These are phyloP conservation scores for Candida sakaeoensis DNA, from an alignment of 805 yeast genomes.

Conservation along the genomic window DNA sequence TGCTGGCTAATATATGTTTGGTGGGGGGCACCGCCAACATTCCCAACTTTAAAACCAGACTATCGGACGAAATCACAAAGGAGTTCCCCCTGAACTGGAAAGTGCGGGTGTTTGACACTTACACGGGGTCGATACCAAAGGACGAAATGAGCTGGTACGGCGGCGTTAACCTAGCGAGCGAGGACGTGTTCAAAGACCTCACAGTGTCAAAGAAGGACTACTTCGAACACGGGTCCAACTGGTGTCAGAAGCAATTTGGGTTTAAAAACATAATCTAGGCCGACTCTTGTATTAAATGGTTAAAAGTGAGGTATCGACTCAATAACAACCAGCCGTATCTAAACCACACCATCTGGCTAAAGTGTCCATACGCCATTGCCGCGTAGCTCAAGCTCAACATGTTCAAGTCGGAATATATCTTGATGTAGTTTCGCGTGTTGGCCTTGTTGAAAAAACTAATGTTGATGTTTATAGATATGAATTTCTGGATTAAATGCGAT, in stretches of 20 bases:
- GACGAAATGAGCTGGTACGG: conserved; percentile 38
- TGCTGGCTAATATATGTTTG: conserved; percentile 73
- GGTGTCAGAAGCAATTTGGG: conserved; percentile 52
- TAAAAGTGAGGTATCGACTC: conserved; percentile 73
- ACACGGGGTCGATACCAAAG: conserved; percentile 3
- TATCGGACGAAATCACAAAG: conserved; percentile 57
- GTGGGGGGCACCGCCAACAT: conserved; percentile 81
- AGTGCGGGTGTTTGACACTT: conserved; percentile 42
- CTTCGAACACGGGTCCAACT: conserved; percentile 73
- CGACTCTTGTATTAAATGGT: conserved; percentile 49
- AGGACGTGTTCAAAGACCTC: conserved; percentile 45
- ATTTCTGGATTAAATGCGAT: conserved; percentile 28
- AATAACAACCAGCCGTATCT: conserved; percentile 81
- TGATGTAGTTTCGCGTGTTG: conserved; percentile 22
- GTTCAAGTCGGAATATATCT: conserved; percentile 37
- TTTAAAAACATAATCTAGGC: conserved; percentile 17
- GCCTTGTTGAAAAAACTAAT: conserved; percentile 28
- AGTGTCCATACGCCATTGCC: conserved; percentile 81
- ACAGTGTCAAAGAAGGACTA: conserved; percentile 77
- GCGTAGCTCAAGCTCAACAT: conserved; percentile 45
- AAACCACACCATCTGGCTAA: conserved; percentile 93
- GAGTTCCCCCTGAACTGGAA: conserved; percentile 72
- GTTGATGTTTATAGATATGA: conserved; percentile 33
- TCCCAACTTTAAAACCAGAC: conserved; percentile 61
- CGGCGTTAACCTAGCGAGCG: conserved; percentile 28